These are phyloP conservation scores for Coemansia sp. DNA, from an alignment of 371 early-diverging fungal genomes.

Conservation along the genomic window DNA sequence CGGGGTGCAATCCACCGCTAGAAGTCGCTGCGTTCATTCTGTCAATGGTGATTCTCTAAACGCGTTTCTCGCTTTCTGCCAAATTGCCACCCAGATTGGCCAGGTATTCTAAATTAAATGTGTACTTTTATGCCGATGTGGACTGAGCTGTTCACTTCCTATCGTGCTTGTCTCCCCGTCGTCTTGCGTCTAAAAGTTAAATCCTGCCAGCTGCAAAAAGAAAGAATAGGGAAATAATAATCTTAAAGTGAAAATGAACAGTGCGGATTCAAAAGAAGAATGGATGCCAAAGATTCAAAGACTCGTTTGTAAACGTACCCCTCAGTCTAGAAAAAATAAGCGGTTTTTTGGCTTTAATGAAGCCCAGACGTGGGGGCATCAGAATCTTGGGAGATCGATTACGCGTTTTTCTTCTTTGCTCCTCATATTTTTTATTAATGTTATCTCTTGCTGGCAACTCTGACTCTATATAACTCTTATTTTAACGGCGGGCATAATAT, in stretches of 20 bases:
- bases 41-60: neutral
- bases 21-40: constrained; percentile 31
- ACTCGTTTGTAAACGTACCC: neutral
- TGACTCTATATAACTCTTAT: neutral
- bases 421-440: neutral
- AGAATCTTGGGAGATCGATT: neutral
- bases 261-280: neutral
- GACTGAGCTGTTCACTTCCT: too few relatives aligned
- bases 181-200: too few relatives aligned
- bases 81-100: neutral
- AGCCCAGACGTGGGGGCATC: neutral
- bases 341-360: neutral
- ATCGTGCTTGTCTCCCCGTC: too few relatives aligned
- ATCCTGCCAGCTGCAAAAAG: too few relatives aligned
- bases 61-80: neutral
- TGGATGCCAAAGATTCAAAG: neutral
- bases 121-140: neutral
- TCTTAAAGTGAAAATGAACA: neutral
- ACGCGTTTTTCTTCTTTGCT: neutral
- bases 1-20: constrained; percentile 11
- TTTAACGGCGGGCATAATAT: neutral
- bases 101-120: neutral
- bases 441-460: neutral
- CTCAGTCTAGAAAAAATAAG: neutral
- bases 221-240: neutral